A percentile compares a stretch with the other conserved stretches of the same genome.
Conservation (phyloP, 257 asterid species). For the Jacaranda copaia region DNA sequence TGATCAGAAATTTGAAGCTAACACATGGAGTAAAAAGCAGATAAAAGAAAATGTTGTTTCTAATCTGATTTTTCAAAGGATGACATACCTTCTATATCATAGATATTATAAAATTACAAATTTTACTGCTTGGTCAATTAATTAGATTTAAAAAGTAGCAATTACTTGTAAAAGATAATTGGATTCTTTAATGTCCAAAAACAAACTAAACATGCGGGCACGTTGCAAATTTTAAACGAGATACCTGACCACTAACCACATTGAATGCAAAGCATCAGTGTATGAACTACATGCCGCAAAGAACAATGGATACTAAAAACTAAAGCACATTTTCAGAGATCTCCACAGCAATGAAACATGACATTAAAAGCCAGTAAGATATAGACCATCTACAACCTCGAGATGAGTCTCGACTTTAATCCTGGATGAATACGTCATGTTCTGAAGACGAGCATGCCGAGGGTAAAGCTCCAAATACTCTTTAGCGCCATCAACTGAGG, state of each 20-base stretch:
- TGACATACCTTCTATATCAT: neutral
- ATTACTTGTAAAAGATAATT: neutral
- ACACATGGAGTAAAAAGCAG: neutral
- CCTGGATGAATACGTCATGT: conserved; percentile 86
- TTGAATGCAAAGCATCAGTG: conserved; percentile 1
- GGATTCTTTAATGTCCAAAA: conserved; percentile 7
- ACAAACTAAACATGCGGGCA: neutral
- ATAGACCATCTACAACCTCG: conserved; percentile 53
- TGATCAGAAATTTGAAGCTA: neutral
- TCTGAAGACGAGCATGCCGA: conserved; percentile 91
- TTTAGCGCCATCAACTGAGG: conserved; percentile 53
- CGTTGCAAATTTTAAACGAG: neutral
- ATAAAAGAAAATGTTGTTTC: neutral
- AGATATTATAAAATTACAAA: neutral
- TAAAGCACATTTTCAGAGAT: neutral
- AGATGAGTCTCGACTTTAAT: conserved; percentile 68
- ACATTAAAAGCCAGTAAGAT: neutral
- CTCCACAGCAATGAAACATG: no score
- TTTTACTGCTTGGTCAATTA: neutral
- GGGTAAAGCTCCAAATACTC: conserved; percentile 64
- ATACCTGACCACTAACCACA: neutral
- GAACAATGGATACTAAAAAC: neutral
- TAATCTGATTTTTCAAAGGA: neutral
- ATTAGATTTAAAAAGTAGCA: neutral
- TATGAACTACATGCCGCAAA: neutral